Evolutionary conservation across 2,329 filamentous ascomycete genomes (phyloP).

Genomic region (Nemania sp.): DNA sequence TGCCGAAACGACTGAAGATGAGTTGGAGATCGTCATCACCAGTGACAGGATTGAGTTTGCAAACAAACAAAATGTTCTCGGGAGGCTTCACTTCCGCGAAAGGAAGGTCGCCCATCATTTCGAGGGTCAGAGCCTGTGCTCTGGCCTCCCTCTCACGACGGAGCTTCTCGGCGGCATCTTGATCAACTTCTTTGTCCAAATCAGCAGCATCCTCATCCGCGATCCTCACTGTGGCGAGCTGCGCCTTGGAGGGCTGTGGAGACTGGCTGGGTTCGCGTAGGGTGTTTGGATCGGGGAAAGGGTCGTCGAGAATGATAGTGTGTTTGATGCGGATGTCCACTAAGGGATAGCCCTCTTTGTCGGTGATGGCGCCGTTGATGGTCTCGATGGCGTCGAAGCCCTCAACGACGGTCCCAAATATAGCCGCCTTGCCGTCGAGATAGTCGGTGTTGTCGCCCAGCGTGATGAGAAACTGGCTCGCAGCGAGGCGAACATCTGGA

Average conservation of each 20-base stretch:
- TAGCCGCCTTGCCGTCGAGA: slow-evolving; percentile 88
- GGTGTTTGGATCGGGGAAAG: slow-evolving; percentile 79
- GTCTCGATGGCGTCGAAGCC: slow-evolving; percentile 93
- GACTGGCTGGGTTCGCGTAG: slow-evolving; percentile 77
- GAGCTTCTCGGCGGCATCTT: slow-evolving; percentile 77
- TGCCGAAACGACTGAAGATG: slow-evolving; percentile 96
- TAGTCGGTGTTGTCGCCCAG: slow-evolving; percentile 87
- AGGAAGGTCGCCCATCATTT: slow-evolving; percentile 96
- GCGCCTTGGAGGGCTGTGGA: slow-evolving; percentile 78
- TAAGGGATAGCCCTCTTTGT: slow-evolving; percentile 81
- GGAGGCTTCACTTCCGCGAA: slow-evolving; percentile 97
- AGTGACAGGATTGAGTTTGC: slow-evolving; percentile 97
- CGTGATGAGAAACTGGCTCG: slow-evolving; percentile 92
- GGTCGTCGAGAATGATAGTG: slow-evolving; percentile 88
- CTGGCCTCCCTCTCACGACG: slow-evolving; percentile 88
- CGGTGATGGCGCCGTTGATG: slow-evolving; percentile 87
- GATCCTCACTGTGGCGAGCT: slow-evolving; percentile 89
- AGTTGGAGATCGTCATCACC: slow-evolving; percentile 91
- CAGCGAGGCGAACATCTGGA: slow-evolving; percentile 79
- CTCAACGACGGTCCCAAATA: slow-evolving; percentile 94
- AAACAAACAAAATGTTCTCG: slow-evolving; percentile 96
- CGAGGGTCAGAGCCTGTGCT: slow-evolving; percentile 89
- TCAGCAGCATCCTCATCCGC: slow-evolving; percentile 76
- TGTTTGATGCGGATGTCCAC: slow-evolving; percentile 96
- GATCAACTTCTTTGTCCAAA: slow-evolving; percentile 70